Base-by-base conservation (phyloP, 1,139 yeast genomes). In the Nakaseomyces uthaithaninus region DNA sequence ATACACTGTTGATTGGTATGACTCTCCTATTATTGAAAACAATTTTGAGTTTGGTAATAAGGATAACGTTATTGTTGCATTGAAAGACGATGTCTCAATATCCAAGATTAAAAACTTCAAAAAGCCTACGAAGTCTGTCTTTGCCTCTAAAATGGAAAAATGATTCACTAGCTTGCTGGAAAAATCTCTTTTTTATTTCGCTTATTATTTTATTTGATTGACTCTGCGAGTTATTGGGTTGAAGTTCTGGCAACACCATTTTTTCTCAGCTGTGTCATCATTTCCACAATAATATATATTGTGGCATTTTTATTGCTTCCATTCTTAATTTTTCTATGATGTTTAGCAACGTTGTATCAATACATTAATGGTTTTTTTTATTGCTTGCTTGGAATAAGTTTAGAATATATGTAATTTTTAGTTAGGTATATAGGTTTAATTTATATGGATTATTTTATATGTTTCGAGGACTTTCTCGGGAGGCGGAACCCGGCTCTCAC, bases 41-140 rank as follows among this genome's bases (percentile, higher is more conserved):
- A 80, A 81, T 54, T 86, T 85, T 70, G 74, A 74, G 55, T 84
- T 75, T 57, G 86, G 86, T 19, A 72, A 85, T 14, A 80, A 77
- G 50, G 71, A 74, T 53, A 76, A 80, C 41, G 82, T 85, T 41
- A 74, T 84, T 45, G 71, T 84, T 40, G 80, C 91, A 1, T 64
- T 77, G 46, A 75, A 76, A 44, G 75, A 83, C 57, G 89, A 83
- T 56, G 89, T 83, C 19, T 72, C 80, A 2, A 68, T 80, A 72
- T 77, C 59, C 11, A 74, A 71, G 44, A 75, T 74, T 51, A 66
- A 67, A 37, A 70, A 75, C 7, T 77, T 86, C 63, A 68, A 70
- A 44, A 68, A 67, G 44, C 81, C 87, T 4, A 69, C 71, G 14
- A 63, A 74, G 42, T 72, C 69, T 47, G 37, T 46, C 12, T 37